Conservation (phyloP, 108 stramenopile species). For the Fragilariopsis cylindrus region DNA sequence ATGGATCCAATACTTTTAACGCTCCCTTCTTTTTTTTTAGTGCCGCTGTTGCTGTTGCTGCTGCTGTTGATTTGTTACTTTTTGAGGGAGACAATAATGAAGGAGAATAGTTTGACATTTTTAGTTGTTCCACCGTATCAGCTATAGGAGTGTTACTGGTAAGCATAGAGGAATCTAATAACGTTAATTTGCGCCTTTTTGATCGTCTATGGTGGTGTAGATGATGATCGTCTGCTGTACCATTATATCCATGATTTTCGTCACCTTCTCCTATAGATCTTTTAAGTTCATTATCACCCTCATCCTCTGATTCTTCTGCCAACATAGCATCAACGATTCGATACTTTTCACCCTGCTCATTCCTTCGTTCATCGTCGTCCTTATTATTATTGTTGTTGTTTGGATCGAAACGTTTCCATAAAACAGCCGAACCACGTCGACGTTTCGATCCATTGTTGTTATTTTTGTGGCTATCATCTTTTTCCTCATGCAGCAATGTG, state of each 20-base stretch:
- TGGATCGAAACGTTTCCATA: slow-evolving; percentile 32
- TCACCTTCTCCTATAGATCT: neutral
- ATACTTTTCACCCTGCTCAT: slow-evolving; percentile 14
- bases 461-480: neutral
- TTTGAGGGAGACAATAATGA: neutral
- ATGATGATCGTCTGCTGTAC: too few relatives aligned
- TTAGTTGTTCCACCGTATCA: too few relatives aligned
- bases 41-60: neutral
- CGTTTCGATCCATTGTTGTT: neutral
- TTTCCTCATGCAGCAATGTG: neutral
- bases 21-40: slow-evolving; percentile 7
- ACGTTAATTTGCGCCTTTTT: slow-evolving; percentile 34
- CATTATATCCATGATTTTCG: too few relatives aligned
- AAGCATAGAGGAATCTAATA: slow-evolving; percentile 16
- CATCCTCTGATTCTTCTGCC: neutral
- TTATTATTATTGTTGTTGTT: neutral
- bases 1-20: slow-evolving; percentile 43
- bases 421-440: slow-evolving; percentile 7
- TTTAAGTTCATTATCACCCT: neutral
- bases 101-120: neutral
- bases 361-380: neutral
- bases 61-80: neutral
- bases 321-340: slow-evolving; percentile 36
- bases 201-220: neutral
- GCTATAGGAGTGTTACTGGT: neutral